These are phyloP conservation scores for Boletus semigastroideus DNA, from an alignment of 1,284 basidiomycete genomes.

Conservation along the genomic window DNA sequence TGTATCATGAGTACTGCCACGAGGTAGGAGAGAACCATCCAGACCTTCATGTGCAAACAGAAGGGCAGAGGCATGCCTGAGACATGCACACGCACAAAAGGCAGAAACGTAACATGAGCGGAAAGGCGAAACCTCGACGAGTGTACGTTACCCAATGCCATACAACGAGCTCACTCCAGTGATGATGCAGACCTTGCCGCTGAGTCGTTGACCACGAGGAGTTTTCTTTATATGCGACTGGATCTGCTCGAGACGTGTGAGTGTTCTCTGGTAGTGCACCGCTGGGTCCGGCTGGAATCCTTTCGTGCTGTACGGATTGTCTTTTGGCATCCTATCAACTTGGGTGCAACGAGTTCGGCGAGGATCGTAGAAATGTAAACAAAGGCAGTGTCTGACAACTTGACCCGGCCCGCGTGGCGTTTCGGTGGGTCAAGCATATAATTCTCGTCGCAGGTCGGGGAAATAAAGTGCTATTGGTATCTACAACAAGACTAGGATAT, in stretches of 20 bases:
- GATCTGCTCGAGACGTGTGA: constrained; percentile 65
- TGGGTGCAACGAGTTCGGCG: not conserved
- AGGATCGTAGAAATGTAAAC: not conserved
- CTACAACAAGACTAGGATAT: constrained; percentile 8
- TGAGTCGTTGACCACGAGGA: constrained; percentile 59
- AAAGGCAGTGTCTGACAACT: no score
- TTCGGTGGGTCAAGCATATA: not conserved
- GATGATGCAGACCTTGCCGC: constrained; percentile 85
- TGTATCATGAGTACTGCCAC: constrained; percentile 5
- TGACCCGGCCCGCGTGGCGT: no score
- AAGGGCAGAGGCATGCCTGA: constrained; percentile 72
- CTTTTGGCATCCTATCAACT: constrained; percentile 22
- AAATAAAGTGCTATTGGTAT: constrained; percentile 12
- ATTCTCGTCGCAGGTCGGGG: no score
- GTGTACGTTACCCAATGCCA: constrained; percentile 71
- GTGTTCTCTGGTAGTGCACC: constrained; percentile 56
- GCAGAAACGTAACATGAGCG: constrained; percentile 18
- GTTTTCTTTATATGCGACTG: constrained; percentile 64
- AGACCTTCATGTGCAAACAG: constrained; percentile 81
- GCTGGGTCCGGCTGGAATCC: constrained; percentile 30
- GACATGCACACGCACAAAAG: constrained; percentile 7
- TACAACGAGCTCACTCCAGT: constrained; percentile 84
- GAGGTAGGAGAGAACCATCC: constrained; percentile 8
- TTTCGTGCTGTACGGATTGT: constrained; percentile 3
- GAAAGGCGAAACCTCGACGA: constrained; percentile 2